Conservation (phyloP, 257 asterid species). For the Nicotiana knightiana region DNA sequence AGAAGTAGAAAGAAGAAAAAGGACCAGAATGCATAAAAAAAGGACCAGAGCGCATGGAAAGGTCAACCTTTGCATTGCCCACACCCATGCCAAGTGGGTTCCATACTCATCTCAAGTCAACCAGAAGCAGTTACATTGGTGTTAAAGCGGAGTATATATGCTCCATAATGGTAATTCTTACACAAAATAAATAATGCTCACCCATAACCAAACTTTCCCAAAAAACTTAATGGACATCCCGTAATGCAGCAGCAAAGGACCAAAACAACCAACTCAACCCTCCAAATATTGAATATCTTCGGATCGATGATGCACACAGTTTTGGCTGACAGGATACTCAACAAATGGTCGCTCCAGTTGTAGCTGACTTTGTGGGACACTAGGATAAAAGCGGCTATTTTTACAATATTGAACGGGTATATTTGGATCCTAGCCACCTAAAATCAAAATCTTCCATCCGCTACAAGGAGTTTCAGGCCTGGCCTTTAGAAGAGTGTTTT, state of each 20-base stretch:
- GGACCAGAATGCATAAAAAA: neutral
- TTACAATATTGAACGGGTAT: neutral
- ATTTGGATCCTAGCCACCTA: neutral
- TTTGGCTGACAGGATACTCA: neutral
- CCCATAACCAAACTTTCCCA: neutral
- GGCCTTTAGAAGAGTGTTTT: neutral
- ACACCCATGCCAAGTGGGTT: neutral
- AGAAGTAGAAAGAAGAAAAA: neutral
- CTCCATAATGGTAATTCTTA: neutral
- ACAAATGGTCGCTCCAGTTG: neutral
- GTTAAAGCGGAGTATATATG: neutral
- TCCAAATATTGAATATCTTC: neutral
- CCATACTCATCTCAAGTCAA: neutral
- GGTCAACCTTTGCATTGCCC: neutral
- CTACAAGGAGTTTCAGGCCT: neutral
- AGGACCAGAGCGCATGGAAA: neutral
- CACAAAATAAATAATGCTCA: neutral
- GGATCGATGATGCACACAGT: neutral
- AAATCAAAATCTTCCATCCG: neutral
- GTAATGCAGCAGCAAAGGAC: neutral
- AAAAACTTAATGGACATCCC: neutral
- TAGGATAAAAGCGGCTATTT: neutral
- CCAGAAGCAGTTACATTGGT: neutral
- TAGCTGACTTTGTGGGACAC: neutral
- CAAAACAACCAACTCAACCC: neutral